These are phyloP conservation scores for Podila horticola DNA, from an alignment of 192 early-diverging fungal species.

Conservation along the genomic window DNA sequence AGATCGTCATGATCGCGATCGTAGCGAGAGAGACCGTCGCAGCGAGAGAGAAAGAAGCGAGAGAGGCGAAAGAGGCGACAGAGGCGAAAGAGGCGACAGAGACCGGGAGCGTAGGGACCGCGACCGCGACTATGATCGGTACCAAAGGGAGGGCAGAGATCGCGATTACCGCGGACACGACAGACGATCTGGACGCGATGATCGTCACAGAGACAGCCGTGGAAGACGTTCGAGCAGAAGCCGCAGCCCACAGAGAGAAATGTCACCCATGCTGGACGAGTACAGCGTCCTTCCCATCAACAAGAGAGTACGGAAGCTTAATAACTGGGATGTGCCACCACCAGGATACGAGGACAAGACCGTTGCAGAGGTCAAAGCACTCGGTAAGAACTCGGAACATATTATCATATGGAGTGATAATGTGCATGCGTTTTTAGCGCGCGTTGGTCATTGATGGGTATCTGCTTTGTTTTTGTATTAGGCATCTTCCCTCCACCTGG, in stretches of 20 bases:
- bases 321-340: slow-evolving; percentile 94
- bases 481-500: slow-evolving; percentile 84
- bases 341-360: slow-evolving; percentile 88
- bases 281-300: slow-evolving; percentile 78
- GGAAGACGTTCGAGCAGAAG: slow-evolving; percentile 59
- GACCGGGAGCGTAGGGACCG: slow-evolving; percentile 57
- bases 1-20: slow-evolving; percentile 46
- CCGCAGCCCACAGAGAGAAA: slow-evolving; percentile 47
- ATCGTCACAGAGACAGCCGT: slow-evolving; percentile 55
- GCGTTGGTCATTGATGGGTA: neutral
- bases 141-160: slow-evolving; percentile 28
- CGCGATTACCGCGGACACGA: slow-evolving; percentile 46
- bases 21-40: slow-evolving; percentile 51
- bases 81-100: slow-evolving; percentile 46
- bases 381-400: slow-evolving; percentile 62
- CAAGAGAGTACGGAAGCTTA: slow-evolving; percentile 78
- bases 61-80: slow-evolving; percentile 51
- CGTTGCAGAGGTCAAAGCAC: slow-evolving; percentile 87
- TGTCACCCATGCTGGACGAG: slow-evolving; percentile 51
- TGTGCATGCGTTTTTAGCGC: too few relatives aligned
- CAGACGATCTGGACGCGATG: slow-evolving; percentile 45
- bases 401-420: slow-evolving; percentile 12
- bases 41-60: slow-evolving; percentile 45
- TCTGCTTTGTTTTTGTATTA: slow-evolving; percentile 50
- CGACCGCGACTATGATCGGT: slow-evolving; percentile 49